Conservation (phyloP, 176 grass and related monocot genomes). For the Triticum dicoccoides region DNA sequence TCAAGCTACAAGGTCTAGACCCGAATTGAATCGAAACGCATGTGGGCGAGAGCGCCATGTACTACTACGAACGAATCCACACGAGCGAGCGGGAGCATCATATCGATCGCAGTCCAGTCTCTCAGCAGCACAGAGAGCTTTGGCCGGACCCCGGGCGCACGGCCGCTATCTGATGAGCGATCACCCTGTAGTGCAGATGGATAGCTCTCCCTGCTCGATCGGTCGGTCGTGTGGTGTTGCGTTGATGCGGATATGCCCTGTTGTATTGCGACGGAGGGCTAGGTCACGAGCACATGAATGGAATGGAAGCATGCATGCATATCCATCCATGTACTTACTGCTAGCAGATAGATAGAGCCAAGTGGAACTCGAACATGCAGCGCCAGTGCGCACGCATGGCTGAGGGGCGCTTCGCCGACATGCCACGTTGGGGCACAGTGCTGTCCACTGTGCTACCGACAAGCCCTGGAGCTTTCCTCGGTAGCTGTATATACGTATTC, state of each 20-base stretch:
- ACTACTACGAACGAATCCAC: not conserved
- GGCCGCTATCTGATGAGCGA: not conserved
- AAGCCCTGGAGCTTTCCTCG: not conserved
- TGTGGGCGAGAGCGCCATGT: not conserved
- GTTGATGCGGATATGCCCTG: not conserved
- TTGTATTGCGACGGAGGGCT: not conserved
- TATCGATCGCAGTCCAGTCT: not conserved
- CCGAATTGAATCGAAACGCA: not conserved
- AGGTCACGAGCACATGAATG: not conserved
- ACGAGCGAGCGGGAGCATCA: not conserved
- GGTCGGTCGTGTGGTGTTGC: not conserved
- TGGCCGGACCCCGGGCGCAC: not conserved
- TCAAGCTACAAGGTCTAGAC: not conserved
- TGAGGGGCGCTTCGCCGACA: conserved; percentile 1
- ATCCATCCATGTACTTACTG: not conserved
- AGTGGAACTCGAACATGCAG: not conserved
- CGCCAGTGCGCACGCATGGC: not conserved
- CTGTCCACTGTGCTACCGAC: conserved; percentile 15
- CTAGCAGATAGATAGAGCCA: not conserved
- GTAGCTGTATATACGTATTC: not conserved
- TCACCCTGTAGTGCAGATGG: not conserved
- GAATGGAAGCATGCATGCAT: not conserved
- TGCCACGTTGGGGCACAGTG: conserved; percentile 19
- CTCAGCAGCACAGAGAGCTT: not conserved
- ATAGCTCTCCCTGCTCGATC: not conserved